Evolutionary conservation across 2,329 filamentous ascomycete genomes (phyloP).

Genomic region (Bipolaris zeicola): DNA sequence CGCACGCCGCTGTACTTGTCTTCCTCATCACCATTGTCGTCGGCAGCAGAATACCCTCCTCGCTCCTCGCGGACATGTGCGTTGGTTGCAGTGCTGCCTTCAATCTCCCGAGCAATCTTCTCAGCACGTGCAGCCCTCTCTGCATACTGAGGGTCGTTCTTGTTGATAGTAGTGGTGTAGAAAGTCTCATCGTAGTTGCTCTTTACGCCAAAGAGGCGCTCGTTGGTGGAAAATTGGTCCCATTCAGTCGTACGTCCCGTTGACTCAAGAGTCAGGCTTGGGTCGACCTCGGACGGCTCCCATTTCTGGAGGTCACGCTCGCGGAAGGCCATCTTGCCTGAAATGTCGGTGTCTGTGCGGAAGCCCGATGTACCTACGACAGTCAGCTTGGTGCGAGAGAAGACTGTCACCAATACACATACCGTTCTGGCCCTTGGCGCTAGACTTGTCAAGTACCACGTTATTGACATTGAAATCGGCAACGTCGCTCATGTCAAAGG

Average conservation of each 20-base stretch:
- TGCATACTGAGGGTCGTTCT: slow-evolving; percentile 78
- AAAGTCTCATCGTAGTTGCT: slow-evolving; percentile 93
- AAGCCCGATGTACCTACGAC: slow-evolving; percentile 63
- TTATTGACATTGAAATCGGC: slow-evolving; percentile 61
- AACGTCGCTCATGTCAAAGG: slow-evolving; percentile 66
- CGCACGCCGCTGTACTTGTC: slow-evolving; percentile 97
- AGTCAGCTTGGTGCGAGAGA: slow-evolving; percentile 58
- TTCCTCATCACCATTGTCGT: slow-evolving; percentile 80
- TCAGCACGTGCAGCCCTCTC: slow-evolving; percentile 77
- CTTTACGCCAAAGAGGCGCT: slow-evolving; percentile 82
- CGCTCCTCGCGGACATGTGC: slow-evolving; percentile 90
- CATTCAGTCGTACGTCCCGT: slow-evolving; percentile 58
- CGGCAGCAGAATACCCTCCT: slow-evolving; percentile 67
- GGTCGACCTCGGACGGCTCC: slow-evolving; percentile 69
- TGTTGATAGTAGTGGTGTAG: slow-evolving; percentile 92
- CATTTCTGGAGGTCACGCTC: slow-evolving; percentile 82
- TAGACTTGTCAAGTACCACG: slow-evolving; percentile 59
- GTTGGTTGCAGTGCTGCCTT: slow-evolving; percentile 73
- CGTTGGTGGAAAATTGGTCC: slow-evolving; percentile 95
- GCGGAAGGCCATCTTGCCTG: slow-evolving; percentile 69
- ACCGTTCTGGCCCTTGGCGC: slow-evolving; percentile 64
- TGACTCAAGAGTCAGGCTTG: slow-evolving; percentile 74
- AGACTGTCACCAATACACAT: slow-evolving; percentile 26
- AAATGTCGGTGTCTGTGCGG: slow-evolving; percentile 87
- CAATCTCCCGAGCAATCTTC: slow-evolving; percentile 86